phyloP scores from a whole-genome alignment of 148 eudicot species.

The Pouteria glomerata region DNA sequence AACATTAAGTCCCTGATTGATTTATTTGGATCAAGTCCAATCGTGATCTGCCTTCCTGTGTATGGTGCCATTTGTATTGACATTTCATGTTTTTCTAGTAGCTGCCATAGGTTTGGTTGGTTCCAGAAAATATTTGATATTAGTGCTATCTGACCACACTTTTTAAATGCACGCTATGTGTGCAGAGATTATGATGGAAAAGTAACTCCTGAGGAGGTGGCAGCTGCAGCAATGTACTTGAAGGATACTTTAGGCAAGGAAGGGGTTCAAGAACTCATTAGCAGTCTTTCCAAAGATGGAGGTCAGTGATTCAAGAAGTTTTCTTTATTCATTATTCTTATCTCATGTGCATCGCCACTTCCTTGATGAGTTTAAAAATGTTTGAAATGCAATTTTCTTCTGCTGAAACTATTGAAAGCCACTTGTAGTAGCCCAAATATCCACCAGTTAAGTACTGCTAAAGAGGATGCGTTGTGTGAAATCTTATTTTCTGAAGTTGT shows the following conservation, averaged over 20 bases:
- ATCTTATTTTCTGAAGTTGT: not conserved
- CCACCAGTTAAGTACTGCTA: not conserved
- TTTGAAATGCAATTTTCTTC: not conserved
- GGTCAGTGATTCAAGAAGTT: conserved; percentile 27
- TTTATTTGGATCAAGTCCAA: not conserved
- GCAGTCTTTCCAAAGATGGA: conserved; percentile 64
- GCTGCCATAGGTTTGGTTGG: not conserved
- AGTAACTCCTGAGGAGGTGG: conserved; percentile 85
- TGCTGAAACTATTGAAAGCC: not conserved
- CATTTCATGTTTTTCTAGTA: not conserved
- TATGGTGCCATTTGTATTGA: not conserved
- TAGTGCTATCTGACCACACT: not conserved
- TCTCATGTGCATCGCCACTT: not conserved
- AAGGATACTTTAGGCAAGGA: conserved; percentile 76
- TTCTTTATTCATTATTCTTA: not conserved
- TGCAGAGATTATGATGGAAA: conserved; percentile 83
- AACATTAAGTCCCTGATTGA: not conserved
- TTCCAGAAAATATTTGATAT: not conserved
- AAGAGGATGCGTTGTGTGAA: not conserved
- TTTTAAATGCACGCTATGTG: not conserved
- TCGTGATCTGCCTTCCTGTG: not conserved
- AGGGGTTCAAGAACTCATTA: conserved; percentile 75
- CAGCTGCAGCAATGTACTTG: conserved; percentile 70
- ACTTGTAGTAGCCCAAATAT: not conserved
- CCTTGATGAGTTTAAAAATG: not conserved